A percentile compares a stretch with the other conserved stretches of the same genome.
Conservation (phyloP, 73 alveolate genomes). For the Paraurostyla sp. region DNA sequence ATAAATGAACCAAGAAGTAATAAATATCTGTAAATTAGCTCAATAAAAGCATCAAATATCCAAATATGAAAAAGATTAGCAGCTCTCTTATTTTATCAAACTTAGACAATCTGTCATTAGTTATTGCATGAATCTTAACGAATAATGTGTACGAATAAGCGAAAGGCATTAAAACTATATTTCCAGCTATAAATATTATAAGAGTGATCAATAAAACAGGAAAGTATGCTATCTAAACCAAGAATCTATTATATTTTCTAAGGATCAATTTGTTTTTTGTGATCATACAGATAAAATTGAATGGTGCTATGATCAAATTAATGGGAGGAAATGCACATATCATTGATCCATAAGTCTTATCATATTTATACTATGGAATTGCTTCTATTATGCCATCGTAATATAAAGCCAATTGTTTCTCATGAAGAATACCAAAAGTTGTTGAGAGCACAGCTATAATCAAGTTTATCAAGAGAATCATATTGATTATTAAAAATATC, state of each 20-base stretch:
- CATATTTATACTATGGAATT: slow-evolving; percentile 25
- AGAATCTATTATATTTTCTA: background rate
- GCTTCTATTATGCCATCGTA: slow-evolving; percentile 30
- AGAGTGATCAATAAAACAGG: background rate
- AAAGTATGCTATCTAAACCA: background rate
- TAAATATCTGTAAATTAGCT: slow-evolving; percentile 1
- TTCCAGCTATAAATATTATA: background rate
- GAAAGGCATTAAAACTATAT: background rate
- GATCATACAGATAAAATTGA: background rate
- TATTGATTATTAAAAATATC: background rate
- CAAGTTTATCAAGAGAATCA: slow-evolving; percentile 24
- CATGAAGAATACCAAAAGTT: background rate
- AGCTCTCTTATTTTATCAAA: background rate
- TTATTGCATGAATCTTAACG: background rate
- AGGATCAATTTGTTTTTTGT: background rate
- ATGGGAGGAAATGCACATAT: slow-evolving; percentile 19
- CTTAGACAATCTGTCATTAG: background rate
- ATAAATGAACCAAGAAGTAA: background rate
- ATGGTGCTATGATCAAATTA: background rate
- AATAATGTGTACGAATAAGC: background rate
- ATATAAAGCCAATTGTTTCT: background rate
- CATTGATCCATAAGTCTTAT: slow-evolving; percentile 5
- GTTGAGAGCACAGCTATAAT: slow-evolving; percentile 31
- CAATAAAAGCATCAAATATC: background rate
- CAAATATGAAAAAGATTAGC: background rate